phyloP scores from a whole-genome alignment of 345 rosid genomes.

The Citrus hindsii region DNA sequence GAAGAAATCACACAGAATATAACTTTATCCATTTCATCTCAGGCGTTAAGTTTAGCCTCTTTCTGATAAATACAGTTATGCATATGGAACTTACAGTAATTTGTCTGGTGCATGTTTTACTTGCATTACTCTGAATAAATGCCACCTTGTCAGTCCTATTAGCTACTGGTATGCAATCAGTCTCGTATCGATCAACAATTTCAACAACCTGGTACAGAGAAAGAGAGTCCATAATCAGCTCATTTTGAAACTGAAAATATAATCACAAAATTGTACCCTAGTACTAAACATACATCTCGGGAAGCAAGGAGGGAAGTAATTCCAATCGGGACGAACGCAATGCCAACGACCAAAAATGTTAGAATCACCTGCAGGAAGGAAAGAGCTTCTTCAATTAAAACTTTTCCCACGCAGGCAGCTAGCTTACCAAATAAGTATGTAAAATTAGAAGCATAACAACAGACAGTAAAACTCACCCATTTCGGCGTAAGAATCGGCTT shows the following conservation, averaged over 20 bases:
- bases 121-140: conserved; percentile 51
- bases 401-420: background rate
- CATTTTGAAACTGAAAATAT: background rate
- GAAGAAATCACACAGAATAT: conserved; percentile 10
- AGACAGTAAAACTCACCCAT: conserved; percentile 56
- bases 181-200: conserved; percentile 77
- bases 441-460: background rate
- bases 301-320: conserved; percentile 89
- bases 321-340: conserved; percentile 94
- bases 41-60: background rate
- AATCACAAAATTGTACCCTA: conserved; percentile 1
- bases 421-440: background rate
- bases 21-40: background rate
- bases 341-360: conserved; percentile 81
- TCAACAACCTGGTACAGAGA: conserved; percentile 70
- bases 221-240: conserved; percentile 16
- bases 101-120: conserved; percentile 49
- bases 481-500: conserved; percentile 94
- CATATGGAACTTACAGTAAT: conserved; percentile 43
- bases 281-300: conserved; percentile 54
- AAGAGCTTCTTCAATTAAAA: background rate
- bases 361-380: conserved; percentile 65
- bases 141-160: conserved; percentile 48
- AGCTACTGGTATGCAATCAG: conserved; percentile 55
- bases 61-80: background rate